Conservation (phyloP, 306 rosid species). For the Fragaria nilgerrensis region DNA sequence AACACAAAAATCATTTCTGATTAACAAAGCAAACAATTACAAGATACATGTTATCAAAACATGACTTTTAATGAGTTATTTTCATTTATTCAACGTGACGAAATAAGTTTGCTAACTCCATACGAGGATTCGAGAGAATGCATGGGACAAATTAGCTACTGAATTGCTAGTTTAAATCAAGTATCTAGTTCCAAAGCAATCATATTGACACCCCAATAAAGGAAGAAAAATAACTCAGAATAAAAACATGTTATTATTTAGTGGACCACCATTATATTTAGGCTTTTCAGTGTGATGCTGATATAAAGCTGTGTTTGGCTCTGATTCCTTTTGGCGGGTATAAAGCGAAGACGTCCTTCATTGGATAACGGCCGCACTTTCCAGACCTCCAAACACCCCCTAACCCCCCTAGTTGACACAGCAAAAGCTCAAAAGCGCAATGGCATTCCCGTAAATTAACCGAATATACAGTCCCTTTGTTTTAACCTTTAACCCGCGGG, state of each 20-base stretch:
- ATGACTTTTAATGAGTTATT: too few relatives aligned
- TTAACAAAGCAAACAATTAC: too few relatives aligned
- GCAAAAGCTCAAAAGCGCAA: neutral
- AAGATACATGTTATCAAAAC: too few relatives aligned
- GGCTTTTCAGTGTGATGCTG: neutral
- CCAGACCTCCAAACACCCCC: neutral
- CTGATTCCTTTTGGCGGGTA: neutral
- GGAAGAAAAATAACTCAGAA: neutral
- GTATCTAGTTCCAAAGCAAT: constrained; percentile 12
- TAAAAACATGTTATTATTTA: constrained; percentile 7
- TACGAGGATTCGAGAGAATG: neutral
- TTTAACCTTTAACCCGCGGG: constrained; percentile 14
- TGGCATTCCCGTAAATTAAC: neutral
- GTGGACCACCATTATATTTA: constrained; percentile 5
- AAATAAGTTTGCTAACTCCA: too few relatives aligned
- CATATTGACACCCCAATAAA: neutral
- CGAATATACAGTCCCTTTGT: neutral
- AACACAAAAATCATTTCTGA: too few relatives aligned
- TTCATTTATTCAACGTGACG: too few relatives aligned
- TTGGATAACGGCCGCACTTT: constrained; percentile 5
- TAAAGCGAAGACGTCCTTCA: neutral
- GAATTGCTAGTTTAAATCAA: neutral
- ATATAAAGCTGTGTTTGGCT: neutral
- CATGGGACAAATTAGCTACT: neutral
- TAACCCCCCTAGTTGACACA: neutral